Conservation (phyloP, 768 basidiomycete genomes). For the Sporobolomyces roseus region DNA sequence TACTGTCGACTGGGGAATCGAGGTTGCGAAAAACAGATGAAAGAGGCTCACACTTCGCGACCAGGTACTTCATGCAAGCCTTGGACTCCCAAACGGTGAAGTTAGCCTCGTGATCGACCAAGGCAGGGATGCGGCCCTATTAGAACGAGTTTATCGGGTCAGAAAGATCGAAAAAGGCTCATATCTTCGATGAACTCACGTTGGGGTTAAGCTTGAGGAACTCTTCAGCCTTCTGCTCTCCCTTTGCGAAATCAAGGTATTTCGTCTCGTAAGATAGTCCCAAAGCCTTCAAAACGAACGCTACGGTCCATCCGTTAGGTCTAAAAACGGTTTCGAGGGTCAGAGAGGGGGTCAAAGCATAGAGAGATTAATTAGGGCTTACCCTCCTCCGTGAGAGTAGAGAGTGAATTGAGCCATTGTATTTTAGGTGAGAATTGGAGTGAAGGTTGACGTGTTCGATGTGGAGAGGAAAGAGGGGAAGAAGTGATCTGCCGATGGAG, state of each 20-base stretch:
- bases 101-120: constrained; percentile 42
- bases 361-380: no score
- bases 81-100: constrained; percentile 40
- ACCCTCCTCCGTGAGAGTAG: constrained; percentile 38
- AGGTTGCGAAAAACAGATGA: no score
- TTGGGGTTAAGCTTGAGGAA: constrained; percentile 34
- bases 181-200: no score
- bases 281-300: constrained; percentile 37
- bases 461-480: no score
- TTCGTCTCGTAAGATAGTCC: constrained; percentile 41
- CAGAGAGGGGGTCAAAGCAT: no score
- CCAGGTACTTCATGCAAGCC: constrained; percentile 40
- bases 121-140: constrained; percentile 39
- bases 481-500: no score
- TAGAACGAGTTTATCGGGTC: no score
- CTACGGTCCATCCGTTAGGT: constrained; percentile 35
- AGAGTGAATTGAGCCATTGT: constrained; percentile 37
- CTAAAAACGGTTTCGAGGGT: no score
- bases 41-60: constrained; percentile 30
- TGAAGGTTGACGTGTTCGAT: no score
- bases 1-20: no score
- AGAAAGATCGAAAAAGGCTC: no score
- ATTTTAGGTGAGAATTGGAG: neutral
- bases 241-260: constrained; percentile 36
- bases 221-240: constrained; percentile 34